Evolutionary conservation across 2,329 filamentous ascomycete species (phyloP), one percentile per base, ranked within the genome.

Genomic region (Xylariaceae sp.): DNA sequence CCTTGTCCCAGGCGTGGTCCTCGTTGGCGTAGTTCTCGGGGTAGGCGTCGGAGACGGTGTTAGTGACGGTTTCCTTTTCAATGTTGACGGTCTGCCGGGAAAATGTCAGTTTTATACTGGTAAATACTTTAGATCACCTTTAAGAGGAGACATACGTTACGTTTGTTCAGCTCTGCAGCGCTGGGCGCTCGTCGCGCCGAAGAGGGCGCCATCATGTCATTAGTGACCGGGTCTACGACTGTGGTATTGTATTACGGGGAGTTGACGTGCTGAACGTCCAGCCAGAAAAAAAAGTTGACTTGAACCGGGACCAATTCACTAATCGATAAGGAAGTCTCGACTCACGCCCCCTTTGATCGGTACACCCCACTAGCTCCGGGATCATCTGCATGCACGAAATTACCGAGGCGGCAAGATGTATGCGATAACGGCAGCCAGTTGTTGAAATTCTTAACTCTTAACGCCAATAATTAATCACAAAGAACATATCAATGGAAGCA

Each of bases 11-110:
- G 54, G 83, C 81, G 71, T 91, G 82, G 75, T 95, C 89, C 78
- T 97, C 94, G 68, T 90, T 90, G 2, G 90, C 88, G 78, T 88
- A 94, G 75, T 96, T 91, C 66, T 89, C 88, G 13, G 95, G 95
- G 74, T 93, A 96, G 73, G 97, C 93, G 69, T 87, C 96, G 51
- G 92, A 94, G 63, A 88, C 83, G 68, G 93, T 89, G 77, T 97
- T 86, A 67, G 88, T 89, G 70, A 99, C 89, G 18, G 90, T 97
- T 77, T 99, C 94, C 67, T 86, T 80, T 74, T 94, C 90, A 77
- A 99, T 87, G 68, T 88, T 86, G 70, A 99, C 87, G 68, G 90
- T 88, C 89, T 96, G 69, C 37, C 9, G 7, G 9, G 7, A 42
- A 61, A 15, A 39, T 2, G 57, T 71, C 48, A 71, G 65, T 57